Conservation (phyloP, 2,329 filamentous ascomycete genomes). For the Cordyceps tenuipes region DNA sequence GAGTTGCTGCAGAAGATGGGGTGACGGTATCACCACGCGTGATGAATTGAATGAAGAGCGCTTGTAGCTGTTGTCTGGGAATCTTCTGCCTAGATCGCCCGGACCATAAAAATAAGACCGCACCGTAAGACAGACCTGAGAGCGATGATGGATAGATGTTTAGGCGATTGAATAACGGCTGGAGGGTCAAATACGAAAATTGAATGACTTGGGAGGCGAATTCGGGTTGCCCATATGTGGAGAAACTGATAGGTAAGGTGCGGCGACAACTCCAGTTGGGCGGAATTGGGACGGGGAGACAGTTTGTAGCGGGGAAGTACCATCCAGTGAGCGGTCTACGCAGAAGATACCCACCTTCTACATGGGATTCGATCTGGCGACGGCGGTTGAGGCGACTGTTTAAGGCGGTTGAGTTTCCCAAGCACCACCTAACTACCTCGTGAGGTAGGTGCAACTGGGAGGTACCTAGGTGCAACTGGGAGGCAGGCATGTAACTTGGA, state of each 20-base stretch:
- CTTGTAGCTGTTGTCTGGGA: constrained; percentile 5
- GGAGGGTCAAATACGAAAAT: not conserved
- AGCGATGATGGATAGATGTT: constrained; percentile 1
- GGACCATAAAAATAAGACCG: not conserved
- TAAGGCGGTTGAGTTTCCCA: no score
- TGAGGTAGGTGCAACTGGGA: no score
- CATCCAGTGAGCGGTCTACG: not conserved
- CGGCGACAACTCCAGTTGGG: constrained; percentile 8
- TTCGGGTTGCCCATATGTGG: constrained; percentile 10
- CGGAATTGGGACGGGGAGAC: not conserved
- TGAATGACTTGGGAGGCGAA: constrained; percentile 9
- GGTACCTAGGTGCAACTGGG: no score
- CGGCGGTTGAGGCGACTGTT: no score
- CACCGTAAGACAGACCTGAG: not conserved
- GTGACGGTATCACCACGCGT: constrained; percentile 5
- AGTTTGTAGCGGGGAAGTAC: not conserved
- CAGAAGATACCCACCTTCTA: constrained; percentile 3
- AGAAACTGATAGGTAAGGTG: constrained; percentile 3
- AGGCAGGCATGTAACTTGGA: no score
- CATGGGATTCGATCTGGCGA: not conserved
- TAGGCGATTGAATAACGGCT: not conserved
- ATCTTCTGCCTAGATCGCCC: constrained; percentile 13
- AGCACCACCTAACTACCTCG: no score
- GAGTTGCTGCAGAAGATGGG: not conserved
- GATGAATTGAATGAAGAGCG: constrained; percentile 1